Percentiles rank a stretch among this genome's conserved stretches.
Conservation (phyloP, 2,329 filamentous ascomycete genomes). For the Dryadomyces sulphureus region DNA sequence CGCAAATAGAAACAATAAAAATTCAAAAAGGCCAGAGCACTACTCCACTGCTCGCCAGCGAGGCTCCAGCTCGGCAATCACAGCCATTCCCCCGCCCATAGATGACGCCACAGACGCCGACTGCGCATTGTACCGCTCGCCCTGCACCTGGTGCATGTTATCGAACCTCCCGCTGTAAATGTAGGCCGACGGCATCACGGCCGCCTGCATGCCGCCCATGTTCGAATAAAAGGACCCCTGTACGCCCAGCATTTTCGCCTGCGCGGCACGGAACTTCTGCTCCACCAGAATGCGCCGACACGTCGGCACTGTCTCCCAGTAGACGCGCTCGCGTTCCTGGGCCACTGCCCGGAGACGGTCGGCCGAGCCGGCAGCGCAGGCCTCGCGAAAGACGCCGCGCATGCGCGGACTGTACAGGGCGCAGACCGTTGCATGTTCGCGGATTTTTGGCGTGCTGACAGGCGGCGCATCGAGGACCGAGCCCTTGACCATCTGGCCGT, state of each 20-base stretch:
- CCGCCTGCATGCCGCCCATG: not conserved
- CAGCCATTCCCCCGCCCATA: not conserved
- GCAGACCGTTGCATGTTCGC: too few species aligned
- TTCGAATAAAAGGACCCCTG: not conserved
- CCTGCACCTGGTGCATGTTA: constrained; percentile 1
- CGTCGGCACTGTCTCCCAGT: constrained; percentile 18
- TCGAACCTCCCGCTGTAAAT: constrained; percentile 4
- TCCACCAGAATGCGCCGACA: constrained; percentile 6
- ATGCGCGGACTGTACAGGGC: constrained; percentile 24
- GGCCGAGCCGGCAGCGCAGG: constrained; percentile 13
- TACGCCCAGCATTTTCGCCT: not conserved
- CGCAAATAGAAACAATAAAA: too few species aligned
- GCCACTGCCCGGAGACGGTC: constrained; percentile 15
- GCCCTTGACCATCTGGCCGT: constrained; percentile 16
- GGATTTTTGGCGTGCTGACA: constrained; percentile 11
- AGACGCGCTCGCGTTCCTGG: constrained; percentile 16
- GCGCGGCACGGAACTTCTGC: not conserved
- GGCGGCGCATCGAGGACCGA: constrained; percentile 13
- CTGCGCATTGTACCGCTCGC: constrained; percentile 3
- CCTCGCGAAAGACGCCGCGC: constrained; percentile 17
- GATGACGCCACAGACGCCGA: not conserved
- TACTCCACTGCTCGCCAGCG: not conserved
- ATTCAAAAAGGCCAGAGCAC: too few species aligned
- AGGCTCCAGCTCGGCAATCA: not conserved
- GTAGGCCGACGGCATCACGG: not conserved